These are phyloP conservation scores for Epichloe scottii DNA, from an alignment of 2,329 filamentous ascomycete species.

Conservation along the genomic window DNA sequence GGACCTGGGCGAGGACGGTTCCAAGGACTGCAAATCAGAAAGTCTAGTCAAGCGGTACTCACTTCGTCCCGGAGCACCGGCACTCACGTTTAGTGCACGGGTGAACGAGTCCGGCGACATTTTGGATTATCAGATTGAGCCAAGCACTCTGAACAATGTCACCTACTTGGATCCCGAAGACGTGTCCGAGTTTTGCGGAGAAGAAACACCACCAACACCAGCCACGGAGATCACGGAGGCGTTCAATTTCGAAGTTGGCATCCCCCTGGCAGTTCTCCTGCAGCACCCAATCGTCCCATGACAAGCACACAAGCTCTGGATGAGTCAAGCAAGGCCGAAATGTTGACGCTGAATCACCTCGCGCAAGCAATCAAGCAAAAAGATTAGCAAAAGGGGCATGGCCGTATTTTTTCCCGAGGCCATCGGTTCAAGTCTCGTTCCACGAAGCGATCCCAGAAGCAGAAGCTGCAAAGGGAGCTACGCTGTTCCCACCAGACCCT, in stretches of 20 bases:
- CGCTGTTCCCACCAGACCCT: conserved; percentile 32
- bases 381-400: conserved; percentile 36
- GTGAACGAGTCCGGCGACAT: conserved; percentile 40
- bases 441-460: conserved; percentile 16
- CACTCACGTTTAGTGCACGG: conserved; percentile 50
- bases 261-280: conserved; percentile 8
- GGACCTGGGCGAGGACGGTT: conserved; percentile 17
- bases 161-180: conserved; percentile 42
- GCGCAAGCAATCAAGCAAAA: conserved; percentile 30
- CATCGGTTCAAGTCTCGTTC: conserved; percentile 32
- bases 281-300: conserved; percentile 28
- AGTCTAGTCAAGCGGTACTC: conserved; percentile 40
- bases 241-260: conserved; percentile 19
- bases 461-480: conserved; percentile 3
- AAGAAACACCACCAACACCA: conserved; percentile 13
- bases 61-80: conserved; percentile 35
- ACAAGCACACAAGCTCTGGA: conserved; percentile 29
- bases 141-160: conserved; percentile 41
- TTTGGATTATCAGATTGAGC: conserved; percentile 40
- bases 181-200: conserved; percentile 31
- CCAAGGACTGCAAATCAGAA: conserved; percentile 20
- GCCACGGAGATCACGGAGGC: conserved; percentile 1
- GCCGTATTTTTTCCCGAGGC: conserved; percentile 32
- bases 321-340: conserved; percentile 28
- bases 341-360: conserved; percentile 35